Conservation (phyloP, 2,329 filamentous ascomycete species). For the Leptographium lundbergii region DNA sequence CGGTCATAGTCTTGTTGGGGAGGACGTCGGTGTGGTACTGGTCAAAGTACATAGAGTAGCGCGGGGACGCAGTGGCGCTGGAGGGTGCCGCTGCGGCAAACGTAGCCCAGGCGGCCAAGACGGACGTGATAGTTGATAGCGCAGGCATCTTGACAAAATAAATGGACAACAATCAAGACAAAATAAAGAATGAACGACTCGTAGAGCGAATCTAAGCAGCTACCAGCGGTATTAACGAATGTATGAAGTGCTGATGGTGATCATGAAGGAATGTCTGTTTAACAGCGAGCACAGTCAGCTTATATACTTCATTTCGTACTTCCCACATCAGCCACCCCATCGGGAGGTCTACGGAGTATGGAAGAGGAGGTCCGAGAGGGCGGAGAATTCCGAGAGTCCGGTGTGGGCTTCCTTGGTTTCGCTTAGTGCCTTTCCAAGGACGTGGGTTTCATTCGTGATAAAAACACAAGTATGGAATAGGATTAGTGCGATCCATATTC, state of each 20-base stretch:
- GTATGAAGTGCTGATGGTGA: neutral
- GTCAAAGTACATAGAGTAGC: slow-evolving; percentile 8
- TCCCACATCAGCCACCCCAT: neutral
- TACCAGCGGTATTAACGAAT: neutral
- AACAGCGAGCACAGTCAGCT: neutral
- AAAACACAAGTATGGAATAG: neutral
- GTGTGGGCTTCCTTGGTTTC: neutral
- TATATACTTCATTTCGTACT: neutral
- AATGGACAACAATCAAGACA: neutral
- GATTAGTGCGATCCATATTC: neutral
- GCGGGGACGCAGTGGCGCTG: neutral
- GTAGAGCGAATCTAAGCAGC: neutral
- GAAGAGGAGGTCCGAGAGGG: neutral
- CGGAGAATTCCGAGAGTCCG: neutral
- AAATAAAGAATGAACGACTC: neutral
- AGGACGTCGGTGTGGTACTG: slow-evolving; percentile 8
- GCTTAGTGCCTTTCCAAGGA: neutral
- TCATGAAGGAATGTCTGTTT: neutral
- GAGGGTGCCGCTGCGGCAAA: neutral
- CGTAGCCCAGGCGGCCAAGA: neutral
- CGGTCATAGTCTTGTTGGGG: slow-evolving; percentile 7
- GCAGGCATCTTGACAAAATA: neutral
- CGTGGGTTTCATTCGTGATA: neutral
- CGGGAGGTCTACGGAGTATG: neutral
- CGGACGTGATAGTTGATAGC: neutral